Conservation (phyloP, 768 basidiomycete genomes). For the Termitomyces sp. region DNA sequence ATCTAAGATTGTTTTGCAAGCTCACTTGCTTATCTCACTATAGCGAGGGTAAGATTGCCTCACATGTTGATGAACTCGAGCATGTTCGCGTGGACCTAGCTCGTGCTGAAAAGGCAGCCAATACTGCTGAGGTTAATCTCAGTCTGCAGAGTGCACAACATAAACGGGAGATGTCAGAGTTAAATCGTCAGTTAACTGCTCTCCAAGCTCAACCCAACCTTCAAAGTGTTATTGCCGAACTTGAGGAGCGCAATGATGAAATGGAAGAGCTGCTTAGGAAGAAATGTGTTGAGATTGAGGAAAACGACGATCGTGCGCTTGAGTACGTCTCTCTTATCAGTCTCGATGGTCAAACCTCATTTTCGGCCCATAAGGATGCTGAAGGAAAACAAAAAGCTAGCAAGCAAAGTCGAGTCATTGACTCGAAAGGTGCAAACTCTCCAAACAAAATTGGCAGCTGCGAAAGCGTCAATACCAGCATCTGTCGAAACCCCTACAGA, state of each 20-base stretch:
- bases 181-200: slow-evolving; percentile 50
- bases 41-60: slow-evolving; percentile 43
- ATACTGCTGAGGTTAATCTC: slow-evolving; percentile 61
- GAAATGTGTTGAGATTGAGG: slow-evolving; percentile 77
- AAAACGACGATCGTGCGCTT: slow-evolving; percentile 75
- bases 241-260: slow-evolving; percentile 66
- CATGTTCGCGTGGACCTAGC: slow-evolving; percentile 37
- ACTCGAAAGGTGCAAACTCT: slow-evolving; percentile 68
- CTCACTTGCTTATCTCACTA: slow-evolving; percentile 3
- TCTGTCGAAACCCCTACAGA: slow-evolving; percentile 6
- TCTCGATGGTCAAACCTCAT: slow-evolving; percentile 5
- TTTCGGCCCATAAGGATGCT: slow-evolving; percentile 44
- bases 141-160: slow-evolving; percentile 62
- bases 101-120: slow-evolving; percentile 51
- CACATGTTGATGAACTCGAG: slow-evolving; percentile 35
- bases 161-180: slow-evolving; percentile 52
- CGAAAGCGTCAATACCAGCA: slow-evolving; percentile 34
- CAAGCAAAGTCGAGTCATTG: slow-evolving; percentile 61
- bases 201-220: slow-evolving; percentile 51
- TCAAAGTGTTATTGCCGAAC: slow-evolving; percentile 46
- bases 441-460: slow-evolving; percentile 57
- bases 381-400: slow-evolving; percentile 77
- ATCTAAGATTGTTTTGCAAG: neutral
- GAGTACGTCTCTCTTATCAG: slow-evolving; percentile 45
- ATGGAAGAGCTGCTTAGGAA: slow-evolving; percentile 67